A percentile compares a stretch with the other conserved stretches of the same genome.
Evolutionary conservation across 352 stramenopile genomes (phyloP).

Genomic region (Phytophthora ramorum): DNA sequence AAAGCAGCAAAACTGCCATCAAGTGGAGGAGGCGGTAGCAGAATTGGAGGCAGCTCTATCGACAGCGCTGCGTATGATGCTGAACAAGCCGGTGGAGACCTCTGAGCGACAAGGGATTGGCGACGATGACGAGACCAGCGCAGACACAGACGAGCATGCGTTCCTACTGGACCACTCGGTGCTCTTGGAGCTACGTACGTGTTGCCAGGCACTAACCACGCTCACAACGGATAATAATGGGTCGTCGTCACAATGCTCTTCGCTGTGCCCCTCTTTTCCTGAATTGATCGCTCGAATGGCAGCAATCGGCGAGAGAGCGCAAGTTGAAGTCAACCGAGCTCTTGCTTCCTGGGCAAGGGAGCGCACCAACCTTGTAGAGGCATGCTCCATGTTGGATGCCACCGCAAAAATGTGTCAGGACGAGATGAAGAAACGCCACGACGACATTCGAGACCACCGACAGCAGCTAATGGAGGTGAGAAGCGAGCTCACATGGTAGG

Average conservation of each 20-base stretch:
- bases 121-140: neutral
- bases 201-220: constrained; percentile 27
- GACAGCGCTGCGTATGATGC: constrained; percentile 19
- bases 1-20: constrained; percentile 28
- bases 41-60: constrained; percentile 49
- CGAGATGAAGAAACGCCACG: constrained; percentile 49
- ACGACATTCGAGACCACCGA: constrained; percentile 27
- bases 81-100: neutral
- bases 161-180: constrained; percentile 26
- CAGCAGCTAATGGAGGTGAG: constrained; percentile 39
- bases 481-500: neutral
- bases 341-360: constrained; percentile 52
- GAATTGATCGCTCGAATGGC: constrained; percentile 16
- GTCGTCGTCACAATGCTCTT: neutral
- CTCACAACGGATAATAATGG: constrained; percentile 16
- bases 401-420: constrained; percentile 40
- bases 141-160: neutral
- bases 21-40: constrained; percentile 34
- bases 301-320: constrained; percentile 17
- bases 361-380: constrained; percentile 36
- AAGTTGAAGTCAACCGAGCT: constrained; percentile 16
- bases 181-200: constrained; percentile 23
- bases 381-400: constrained; percentile 40
- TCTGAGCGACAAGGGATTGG: neutral
- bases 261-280: constrained; percentile 23